phyloP scores from a whole-genome alignment of 345 rosid genomes.

The Aegle marmelos region DNA sequence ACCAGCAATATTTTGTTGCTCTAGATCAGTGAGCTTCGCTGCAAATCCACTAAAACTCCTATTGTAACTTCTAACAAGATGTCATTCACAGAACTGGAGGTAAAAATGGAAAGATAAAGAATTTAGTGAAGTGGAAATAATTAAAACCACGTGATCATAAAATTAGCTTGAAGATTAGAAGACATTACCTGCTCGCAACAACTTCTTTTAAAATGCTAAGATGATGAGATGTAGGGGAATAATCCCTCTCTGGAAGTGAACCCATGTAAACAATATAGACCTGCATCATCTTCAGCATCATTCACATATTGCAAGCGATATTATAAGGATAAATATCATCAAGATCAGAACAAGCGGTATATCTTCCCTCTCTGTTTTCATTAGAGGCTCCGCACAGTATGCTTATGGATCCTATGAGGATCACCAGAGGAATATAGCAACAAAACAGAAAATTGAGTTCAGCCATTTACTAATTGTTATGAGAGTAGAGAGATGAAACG shows the following conservation, averaged over 20 bases:
- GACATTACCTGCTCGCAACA: conserved; percentile 4
- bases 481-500: not conserved
- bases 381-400: not conserved
- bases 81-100: conserved; percentile 11
- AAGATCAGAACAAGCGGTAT: not conserved
- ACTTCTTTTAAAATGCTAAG: conserved; percentile 24
- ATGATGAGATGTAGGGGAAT: conserved; percentile 26
- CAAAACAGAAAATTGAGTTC: not conserved
- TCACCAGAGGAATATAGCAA: not conserved
- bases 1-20: conserved; percentile 31
- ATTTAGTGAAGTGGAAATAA: not conserved
- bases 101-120: not conserved
- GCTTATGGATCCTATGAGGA: not conserved
- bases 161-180: not conserved
- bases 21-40: conserved; percentile 35
- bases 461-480: not conserved
- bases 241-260: conserved; percentile 24
- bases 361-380: not conserved
- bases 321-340: not conserved
- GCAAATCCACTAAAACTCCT: conserved; percentile 53
- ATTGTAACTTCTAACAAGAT: conserved; percentile 30
- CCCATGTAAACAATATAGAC: conserved; percentile 45
- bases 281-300: conserved; percentile 5
- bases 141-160: not conserved
- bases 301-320: not conserved